A percentile compares a stretch with the other conserved stretches of the same genome.
Evolutionary conservation across 2,329 filamentous ascomycete genomes (phyloP).

Genomic region (Phyllosticta capitalensis): DNA sequence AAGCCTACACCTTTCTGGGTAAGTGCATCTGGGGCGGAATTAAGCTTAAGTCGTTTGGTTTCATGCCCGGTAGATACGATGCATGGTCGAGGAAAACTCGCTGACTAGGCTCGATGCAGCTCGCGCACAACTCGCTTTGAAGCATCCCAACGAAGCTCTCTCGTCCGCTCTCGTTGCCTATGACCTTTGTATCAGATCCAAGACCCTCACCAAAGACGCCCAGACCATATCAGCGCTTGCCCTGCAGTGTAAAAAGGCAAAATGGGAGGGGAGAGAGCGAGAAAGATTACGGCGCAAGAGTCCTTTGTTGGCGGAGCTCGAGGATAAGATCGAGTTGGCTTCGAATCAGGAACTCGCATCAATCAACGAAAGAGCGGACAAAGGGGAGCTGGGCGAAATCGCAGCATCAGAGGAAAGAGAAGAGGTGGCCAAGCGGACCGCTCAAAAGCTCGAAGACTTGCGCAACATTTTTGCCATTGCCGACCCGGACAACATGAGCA

Average conservation of each 20-base stretch:
- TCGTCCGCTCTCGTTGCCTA: slow-evolving; percentile 64
- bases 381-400: slow-evolving; percentile 31
- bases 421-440: slow-evolving; percentile 33
- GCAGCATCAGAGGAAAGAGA: slow-evolving; percentile 39
- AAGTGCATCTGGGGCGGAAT: slow-evolving; percentile 12
- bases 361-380: slow-evolving; percentile 28
- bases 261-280: slow-evolving; percentile 70
- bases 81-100: background rate
- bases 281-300: slow-evolving; percentile 46
- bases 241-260: slow-evolving; percentile 70
- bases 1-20: slow-evolving; percentile 69
- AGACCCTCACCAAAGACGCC: slow-evolving; percentile 55
- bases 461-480: slow-evolving; percentile 38
- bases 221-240: slow-evolving; percentile 64
- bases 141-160: slow-evolving; percentile 64
- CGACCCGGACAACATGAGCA: slow-evolving; percentile 35
- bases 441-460: slow-evolving; percentile 35
- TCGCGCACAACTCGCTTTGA: slow-evolving; percentile 69
- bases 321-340: slow-evolving; percentile 32
- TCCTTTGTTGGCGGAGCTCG: slow-evolving; percentile 52
- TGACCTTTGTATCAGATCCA: slow-evolving; percentile 49
- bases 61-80: background rate
- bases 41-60: background rate
- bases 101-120: slow-evolving; percentile 31
- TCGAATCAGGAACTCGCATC: slow-evolving; percentile 26